A percentile compares a stretch with the other conserved stretches of the same genome.
These are phyloP conservation scores for Tylopilus sp. DNA, from an alignment of 1,284 basidiomycete species.

Conservation along the genomic window DNA sequence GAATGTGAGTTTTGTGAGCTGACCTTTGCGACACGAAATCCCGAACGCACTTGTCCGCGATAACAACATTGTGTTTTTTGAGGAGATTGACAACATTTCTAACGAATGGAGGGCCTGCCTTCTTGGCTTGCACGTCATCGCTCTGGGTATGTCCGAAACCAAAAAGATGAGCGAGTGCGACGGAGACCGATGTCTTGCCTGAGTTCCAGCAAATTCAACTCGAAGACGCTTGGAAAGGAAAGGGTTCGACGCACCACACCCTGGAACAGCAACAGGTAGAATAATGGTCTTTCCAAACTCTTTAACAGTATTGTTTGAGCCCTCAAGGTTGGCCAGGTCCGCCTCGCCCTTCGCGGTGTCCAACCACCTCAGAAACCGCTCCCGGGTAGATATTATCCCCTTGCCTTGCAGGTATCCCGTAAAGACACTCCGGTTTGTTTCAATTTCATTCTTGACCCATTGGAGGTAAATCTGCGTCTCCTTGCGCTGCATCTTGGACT, in stretches of 20 bases:
- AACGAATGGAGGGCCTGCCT: constrained; percentile 73
- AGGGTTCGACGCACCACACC: constrained; percentile 65
- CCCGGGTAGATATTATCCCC: constrained; percentile 82
- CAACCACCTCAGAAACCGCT: constrained; percentile 75
- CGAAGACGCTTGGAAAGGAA: neutral
- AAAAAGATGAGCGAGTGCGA: constrained; percentile 79
- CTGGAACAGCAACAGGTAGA: constrained; percentile 87
- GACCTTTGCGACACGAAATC: neutral
- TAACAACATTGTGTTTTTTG: constrained; percentile 69
- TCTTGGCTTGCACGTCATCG: constrained; percentile 85
- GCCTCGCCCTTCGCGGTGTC: constrained; percentile 46
- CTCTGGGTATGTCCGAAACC: constrained; percentile 87
- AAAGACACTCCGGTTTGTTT: constrained; percentile 60
- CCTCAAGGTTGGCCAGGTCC: constrained; percentile 28
- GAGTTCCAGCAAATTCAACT: constrained; percentile 1
- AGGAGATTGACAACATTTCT: constrained; percentile 69
- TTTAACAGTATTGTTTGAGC: constrained; percentile 20
- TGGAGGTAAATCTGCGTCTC: constrained; percentile 66
- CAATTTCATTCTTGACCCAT: constrained; percentile 74
- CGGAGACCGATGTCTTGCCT: constrained; percentile 87
- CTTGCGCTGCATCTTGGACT: constrained; percentile 57
- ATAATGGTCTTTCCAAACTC: constrained; percentile 79
- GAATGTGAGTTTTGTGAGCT: neutral
- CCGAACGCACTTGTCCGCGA: constrained; percentile 76
- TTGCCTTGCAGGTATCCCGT: constrained; percentile 64